These are phyloP conservation scores for Penicillium aurantiogriseum DNA, from an alignment of 2,329 filamentous ascomycete species.

Conservation along the genomic window DNA sequence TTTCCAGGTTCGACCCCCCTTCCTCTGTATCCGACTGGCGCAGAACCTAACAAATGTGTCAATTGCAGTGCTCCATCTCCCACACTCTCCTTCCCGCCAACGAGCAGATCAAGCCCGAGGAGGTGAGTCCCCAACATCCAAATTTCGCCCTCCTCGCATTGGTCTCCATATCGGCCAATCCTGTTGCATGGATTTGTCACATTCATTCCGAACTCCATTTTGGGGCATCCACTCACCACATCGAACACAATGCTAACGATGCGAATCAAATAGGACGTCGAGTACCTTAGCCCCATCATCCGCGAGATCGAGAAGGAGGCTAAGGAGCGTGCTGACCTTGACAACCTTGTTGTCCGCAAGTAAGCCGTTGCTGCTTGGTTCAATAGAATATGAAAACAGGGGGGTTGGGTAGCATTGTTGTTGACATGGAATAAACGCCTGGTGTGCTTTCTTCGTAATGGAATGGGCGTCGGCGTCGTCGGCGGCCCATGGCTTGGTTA, in stretches of 20 bases:
- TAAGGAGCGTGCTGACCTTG: constrained; percentile 67
- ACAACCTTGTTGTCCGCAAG: constrained; percentile 61
- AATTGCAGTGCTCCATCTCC: constrained; percentile 60
- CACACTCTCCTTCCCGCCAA: constrained; percentile 63
- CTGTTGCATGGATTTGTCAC: constrained; percentile 39
- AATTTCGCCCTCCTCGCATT: constrained; percentile 29
- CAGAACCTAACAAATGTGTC: constrained; percentile 21
- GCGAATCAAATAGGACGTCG: constrained; percentile 54
- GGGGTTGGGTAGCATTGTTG: constrained; percentile 20
- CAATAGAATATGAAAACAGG: constrained; percentile 25
- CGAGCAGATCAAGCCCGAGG: constrained; percentile 66
- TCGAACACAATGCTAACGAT: constrained; percentile 22
- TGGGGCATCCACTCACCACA: neutral
- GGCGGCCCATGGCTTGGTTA: constrained; percentile 27
- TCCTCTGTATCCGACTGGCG: constrained; percentile 6
- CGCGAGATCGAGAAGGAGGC: constrained; percentile 66
- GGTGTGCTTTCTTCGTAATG: constrained; percentile 26
- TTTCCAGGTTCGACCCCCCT: constrained; percentile 65
- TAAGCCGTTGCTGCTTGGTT: constrained; percentile 25
- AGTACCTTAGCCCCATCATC: constrained; percentile 67
- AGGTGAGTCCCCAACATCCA: constrained; percentile 50
- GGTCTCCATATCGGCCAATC: constrained; percentile 32
- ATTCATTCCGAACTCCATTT: constrained; percentile 3
- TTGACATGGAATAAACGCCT: constrained; percentile 22
- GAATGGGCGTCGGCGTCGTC: constrained; percentile 25